Percentiles rank a stretch among this genome's conserved stretches.
Conservation (phyloP, 306 rosid genomes). For the Malus asiatica region DNA sequence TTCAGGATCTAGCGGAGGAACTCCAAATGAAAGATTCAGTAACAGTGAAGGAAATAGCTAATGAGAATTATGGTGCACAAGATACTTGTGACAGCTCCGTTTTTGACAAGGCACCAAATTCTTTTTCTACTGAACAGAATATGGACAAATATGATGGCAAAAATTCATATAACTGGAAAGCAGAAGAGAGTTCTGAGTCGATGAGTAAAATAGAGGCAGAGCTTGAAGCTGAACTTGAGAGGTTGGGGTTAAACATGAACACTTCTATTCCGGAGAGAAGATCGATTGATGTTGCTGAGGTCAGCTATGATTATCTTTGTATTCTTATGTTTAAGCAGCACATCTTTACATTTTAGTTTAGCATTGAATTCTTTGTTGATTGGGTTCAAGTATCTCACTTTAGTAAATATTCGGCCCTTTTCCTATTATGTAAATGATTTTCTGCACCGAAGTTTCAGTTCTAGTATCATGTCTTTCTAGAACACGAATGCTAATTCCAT, state of each 20-base stretch:
- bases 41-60: conserved; percentile 69
- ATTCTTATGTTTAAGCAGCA: background rate
- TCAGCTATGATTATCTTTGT: conserved; percentile 20
- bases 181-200: conserved; percentile 48
- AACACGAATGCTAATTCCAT: background rate
- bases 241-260: conserved; percentile 63
- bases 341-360: background rate
- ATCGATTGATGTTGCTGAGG: conserved; percentile 60
- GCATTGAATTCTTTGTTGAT: background rate
- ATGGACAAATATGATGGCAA: conserved; percentile 17
- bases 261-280: conserved; percentile 38
- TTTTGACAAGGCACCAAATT: conserved; percentile 26
- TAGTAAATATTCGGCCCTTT: background rate
- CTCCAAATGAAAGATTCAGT: conserved; percentile 80
- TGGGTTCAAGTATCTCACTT: background rate
- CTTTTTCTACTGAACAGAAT: conserved; percentile 39
- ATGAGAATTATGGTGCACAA: conserved; percentile 45
- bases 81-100: conserved; percentile 39
- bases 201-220: conserved; percentile 93
- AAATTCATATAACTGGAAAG: conserved; percentile 37
- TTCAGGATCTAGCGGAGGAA: conserved; percentile 89
- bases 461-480: background rate
- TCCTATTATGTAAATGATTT: background rate
- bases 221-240: conserved; percentile 97
- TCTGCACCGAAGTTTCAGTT: background rate